These are phyloP conservation scores for Phytophthora nicotianae DNA, from an alignment of 352 stramenopile species.

Conservation along the genomic window DNA sequence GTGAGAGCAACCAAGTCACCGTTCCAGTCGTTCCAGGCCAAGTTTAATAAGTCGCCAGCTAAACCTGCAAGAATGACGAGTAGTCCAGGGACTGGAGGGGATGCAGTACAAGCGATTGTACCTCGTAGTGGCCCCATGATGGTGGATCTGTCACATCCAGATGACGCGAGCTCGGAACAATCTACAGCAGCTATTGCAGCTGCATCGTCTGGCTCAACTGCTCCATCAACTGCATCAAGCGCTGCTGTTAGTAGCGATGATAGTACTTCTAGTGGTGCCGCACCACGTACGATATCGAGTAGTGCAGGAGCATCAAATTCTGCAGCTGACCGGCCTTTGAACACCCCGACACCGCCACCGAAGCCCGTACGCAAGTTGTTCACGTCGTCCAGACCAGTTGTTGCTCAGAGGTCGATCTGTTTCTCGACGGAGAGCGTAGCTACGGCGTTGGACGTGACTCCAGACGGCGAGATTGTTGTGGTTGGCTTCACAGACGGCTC, in stretches of 20 bases:
- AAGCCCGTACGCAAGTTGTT: constrained; percentile 68
- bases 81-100: constrained; percentile 10
- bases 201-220: background rate
- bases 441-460: constrained; percentile 76
- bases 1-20: constrained; percentile 60
- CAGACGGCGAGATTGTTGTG: constrained; percentile 83
- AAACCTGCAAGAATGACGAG: constrained; percentile 13
- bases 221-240: background rate
- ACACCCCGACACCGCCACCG: constrained; percentile 20
- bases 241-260: background rate
- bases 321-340: constrained; percentile 5
- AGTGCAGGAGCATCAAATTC: background rate
- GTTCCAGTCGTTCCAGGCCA: constrained; percentile 84
- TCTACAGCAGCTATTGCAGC: background rate
- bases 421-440: constrained; percentile 81
- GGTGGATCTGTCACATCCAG: constrained; percentile 34
- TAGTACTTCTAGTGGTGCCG: background rate
- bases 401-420: constrained; percentile 75
- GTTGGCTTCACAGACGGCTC: constrained; percentile 82
- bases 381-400: constrained; percentile 34
- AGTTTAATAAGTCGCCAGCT: constrained; percentile 45
- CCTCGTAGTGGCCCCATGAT: constrained; percentile 39
- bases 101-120: constrained; percentile 4
- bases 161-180: constrained; percentile 6
- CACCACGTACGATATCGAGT: background rate